Percentiles rank a stretch among this genome's conserved stretches.
Evolutionary conservation across 305 asterid genomes (phyloP).

Genomic region (Solanum hybrid): DNA sequence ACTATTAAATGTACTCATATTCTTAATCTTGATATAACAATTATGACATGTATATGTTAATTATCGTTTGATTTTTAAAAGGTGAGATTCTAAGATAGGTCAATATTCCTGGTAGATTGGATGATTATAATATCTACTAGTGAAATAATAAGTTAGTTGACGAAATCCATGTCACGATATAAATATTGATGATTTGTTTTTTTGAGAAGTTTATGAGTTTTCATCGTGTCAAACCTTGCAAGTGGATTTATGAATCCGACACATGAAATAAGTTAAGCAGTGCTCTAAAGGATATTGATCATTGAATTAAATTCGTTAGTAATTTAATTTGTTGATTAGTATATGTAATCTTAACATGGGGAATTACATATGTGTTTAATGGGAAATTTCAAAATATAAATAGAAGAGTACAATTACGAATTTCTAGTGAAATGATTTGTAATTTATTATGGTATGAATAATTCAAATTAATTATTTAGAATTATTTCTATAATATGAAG

Average conservation of each 20-base stretch:
- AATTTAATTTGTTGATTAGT: neutral
- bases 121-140: neutral
- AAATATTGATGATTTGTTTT: neutral
- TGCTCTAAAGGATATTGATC: neutral
- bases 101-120: neutral
- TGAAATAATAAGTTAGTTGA: too few species aligned
- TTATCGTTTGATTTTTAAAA: neutral
- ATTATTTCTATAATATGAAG: neutral
- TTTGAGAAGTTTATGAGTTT: neutral
- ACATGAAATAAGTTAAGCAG: neutral
- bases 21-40: neutral
- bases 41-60: too few species aligned
- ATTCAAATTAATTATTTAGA: too few species aligned
- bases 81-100: neutral
- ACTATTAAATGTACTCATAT: neutral
- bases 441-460: neutral
- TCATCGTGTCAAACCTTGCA: neutral
- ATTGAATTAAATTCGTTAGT: too few species aligned
- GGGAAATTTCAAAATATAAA: neutral
- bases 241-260: too few species aligned
- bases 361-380: neutral
- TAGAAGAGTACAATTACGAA: neutral
- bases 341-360: neutral
- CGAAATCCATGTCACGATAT: neutral
- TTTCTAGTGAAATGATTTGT: neutral